Evolutionary conservation across 176 grass and related monocot genomes (phyloP), one percentile per base, ranked within the genome.

Genomic region (Ensete ventricosum): DNA sequence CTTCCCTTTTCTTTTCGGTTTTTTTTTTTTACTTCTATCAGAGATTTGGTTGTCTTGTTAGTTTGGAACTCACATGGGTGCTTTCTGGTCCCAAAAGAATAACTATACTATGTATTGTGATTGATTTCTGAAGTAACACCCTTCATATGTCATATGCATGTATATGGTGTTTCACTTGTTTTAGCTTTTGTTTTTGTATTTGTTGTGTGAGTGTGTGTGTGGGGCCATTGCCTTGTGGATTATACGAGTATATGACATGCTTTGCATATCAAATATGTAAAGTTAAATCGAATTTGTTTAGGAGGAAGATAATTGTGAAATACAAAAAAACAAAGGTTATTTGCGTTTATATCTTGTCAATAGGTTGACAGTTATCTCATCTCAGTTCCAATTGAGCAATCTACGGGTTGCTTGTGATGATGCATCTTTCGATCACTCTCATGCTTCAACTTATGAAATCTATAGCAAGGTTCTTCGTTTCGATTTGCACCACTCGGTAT

Each of bases 31-130:
- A 50, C 51, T 70, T 70, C 22, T 50, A 50, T 29, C 66, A 11
- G 25, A 25, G 67, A 70, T 70, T 70, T 70, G 21, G 11, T 64
- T 26, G 67, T 21, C 51, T 70, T 70, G 34, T 70, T 34, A 70
- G 67, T 48, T 70, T 70, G 17, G 12, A 20, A 70, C 9, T 70
- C 51, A 70, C 48, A 70, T 13, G 67, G 67, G 17, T 14, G 51
- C 67, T 70, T 65, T 19, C 67, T 70, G 67, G 9, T 70, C 67
- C 12, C 67, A n/a, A 48, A 70, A 11, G 9, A 70, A 14, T 69
- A 34, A 34, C 14, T 69, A 34, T 34, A 34, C 29, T 69, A 69
- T 25, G 51, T 70, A 70, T 70, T 21, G 67, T 21, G 67, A 70
- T 21, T 50, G 16, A 70, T 70, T 70, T 51, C 16, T 50, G 10